Evolutionary conservation across 176 grass and related monocot genomes (phyloP).

Genomic region (Rhynchospora tenuis): DNA sequence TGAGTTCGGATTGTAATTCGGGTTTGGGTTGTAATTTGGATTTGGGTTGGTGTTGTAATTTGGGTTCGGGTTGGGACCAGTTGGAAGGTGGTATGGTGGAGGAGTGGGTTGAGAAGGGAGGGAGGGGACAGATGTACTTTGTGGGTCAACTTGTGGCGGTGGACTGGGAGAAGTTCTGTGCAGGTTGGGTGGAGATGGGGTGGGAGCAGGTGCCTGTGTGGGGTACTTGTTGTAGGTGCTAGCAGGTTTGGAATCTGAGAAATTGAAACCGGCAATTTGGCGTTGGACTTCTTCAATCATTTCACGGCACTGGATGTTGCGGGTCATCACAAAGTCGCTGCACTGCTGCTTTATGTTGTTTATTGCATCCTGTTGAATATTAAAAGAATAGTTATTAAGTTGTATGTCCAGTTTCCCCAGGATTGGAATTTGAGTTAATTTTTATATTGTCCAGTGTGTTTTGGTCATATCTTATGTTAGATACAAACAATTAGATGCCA

Average conservation of each 20-base stretch:
- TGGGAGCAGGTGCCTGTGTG: conserved; percentile 22
- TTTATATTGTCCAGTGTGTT: not conserved
- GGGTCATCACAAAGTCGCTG: conserved; percentile 86
- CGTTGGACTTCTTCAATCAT: conserved; percentile 96
- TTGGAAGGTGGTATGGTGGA: conserved; percentile 27
- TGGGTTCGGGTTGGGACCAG: conserved; percentile 15
- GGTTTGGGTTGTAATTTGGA: conserved; percentile 29
- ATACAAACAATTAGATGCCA: not conserved
- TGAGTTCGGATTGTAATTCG: conserved; percentile 30
- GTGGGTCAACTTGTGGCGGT: conserved; percentile 39
- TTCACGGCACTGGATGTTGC: conserved; percentile 94
- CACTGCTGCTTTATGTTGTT: conserved; percentile 85
- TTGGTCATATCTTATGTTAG: not conserved
- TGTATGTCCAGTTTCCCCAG: not conserved
- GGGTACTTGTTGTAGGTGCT: conserved; percentile 35
- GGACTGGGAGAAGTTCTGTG: conserved; percentile 46
- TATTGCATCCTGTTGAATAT: conserved; percentile 75
- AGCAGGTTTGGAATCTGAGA: conserved; percentile 31
- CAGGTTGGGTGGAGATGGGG: conserved; percentile 4
- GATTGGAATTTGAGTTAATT: not conserved
- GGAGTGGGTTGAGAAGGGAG: conserved; percentile 36
- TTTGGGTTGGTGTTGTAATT: conserved; percentile 35
- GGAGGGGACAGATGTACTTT: conserved; percentile 6
- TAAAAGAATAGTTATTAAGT: conserved; percentile 1
- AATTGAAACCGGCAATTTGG: conserved; percentile 85